Evolutionary conservation across 2,329 filamentous ascomycete genomes (phyloP).

Genomic region (Pseudocercospora cruenta): DNA sequence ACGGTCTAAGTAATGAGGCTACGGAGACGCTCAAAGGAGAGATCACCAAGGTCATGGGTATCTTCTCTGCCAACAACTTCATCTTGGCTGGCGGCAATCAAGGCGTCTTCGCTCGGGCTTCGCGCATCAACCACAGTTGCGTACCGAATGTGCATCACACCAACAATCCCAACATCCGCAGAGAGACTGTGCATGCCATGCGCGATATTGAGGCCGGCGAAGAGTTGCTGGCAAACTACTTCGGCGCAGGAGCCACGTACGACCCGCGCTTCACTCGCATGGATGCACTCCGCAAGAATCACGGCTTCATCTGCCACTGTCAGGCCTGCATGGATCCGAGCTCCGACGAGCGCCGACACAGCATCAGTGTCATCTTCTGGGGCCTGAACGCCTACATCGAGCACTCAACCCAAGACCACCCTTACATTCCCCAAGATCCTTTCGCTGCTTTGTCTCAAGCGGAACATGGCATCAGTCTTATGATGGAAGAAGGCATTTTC

Average conservation of each 20-base stretch:
- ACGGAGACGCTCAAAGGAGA: neutral
- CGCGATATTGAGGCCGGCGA: slow-evolving; percentile 37
- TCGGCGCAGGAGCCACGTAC: slow-evolving; percentile 13
- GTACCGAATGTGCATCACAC: slow-evolving; percentile 31
- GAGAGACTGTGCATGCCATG: slow-evolving; percentile 33
- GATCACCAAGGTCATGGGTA: slow-evolving; percentile 27
- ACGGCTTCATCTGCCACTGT: slow-evolving; percentile 38
- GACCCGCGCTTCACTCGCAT: neutral
- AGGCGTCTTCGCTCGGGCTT: slow-evolving; percentile 25
- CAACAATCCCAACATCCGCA: slow-evolving; percentile 23
- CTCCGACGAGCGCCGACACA: slow-evolving; percentile 26
- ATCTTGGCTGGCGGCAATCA: slow-evolving; percentile 16
- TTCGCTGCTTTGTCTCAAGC: slow-evolving; percentile 21
- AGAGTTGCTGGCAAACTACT: slow-evolving; percentile 29
- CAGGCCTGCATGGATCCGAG: slow-evolving; percentile 28
- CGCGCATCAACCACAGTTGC: slow-evolving; percentile 36
- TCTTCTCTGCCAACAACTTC: slow-evolving; percentile 35
- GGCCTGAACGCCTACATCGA: slow-evolving; percentile 23
- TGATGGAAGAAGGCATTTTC: slow-evolving; percentile 84
- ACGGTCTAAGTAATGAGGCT: neutral
- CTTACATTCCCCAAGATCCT: slow-evolving; percentile 19
- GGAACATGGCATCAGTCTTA: slow-evolving; percentile 71
- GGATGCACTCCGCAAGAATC: slow-evolving; percentile 31
- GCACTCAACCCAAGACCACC: slow-evolving; percentile 10
- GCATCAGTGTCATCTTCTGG: slow-evolving; percentile 18